Percentiles rank a stretch among this genome's conserved stretches.
phyloP scores from a whole-genome alignment of 768 basidiomycete genomes.

The Trametes coccinea region DNA sequence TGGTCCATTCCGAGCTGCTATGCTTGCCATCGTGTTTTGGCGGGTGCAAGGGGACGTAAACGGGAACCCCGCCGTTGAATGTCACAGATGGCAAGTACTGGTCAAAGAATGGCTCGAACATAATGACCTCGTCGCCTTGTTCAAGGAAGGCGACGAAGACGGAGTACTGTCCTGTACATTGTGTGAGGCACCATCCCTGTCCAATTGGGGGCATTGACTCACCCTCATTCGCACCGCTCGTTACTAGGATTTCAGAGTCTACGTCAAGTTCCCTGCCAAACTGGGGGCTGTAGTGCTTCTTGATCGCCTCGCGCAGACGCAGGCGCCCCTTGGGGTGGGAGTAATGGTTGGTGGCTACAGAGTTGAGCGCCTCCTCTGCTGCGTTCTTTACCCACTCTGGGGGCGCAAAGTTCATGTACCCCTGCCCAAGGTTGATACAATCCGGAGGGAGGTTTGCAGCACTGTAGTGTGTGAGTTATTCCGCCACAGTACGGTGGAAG shows the following conservation, averaged over 20 bases:
- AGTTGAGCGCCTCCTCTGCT: slow-evolving; percentile 65
- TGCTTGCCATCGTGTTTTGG: slow-evolving; percentile 53
- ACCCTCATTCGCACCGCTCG: slow-evolving; percentile 98
- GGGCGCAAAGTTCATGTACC: slow-evolving; percentile 90
- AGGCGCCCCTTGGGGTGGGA: slow-evolving; percentile 89
- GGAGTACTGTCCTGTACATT: slow-evolving; percentile 78
- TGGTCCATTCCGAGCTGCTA: slow-evolving; percentile 79
- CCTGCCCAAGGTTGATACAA: slow-evolving; percentile 92
- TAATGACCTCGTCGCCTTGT: slow-evolving; percentile 93
- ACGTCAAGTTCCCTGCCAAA: slow-evolving; percentile 73
- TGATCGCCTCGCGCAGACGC: slow-evolving; percentile 86
- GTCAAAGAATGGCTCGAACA: slow-evolving; percentile 98
- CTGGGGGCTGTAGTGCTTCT: slow-evolving; percentile 68
- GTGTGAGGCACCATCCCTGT: slow-evolving; percentile 9
- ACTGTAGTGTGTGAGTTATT: slow-evolving; percentile 40
- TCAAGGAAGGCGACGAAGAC: slow-evolving; percentile 92
- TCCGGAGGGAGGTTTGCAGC: slow-evolving; percentile 86
- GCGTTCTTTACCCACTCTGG: slow-evolving; percentile 78
- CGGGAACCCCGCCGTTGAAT: slow-evolving; percentile 91
- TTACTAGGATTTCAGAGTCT: slow-evolving; percentile 88
- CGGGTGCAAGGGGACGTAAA: slow-evolving; percentile 95
- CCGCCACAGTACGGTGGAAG: background rate
- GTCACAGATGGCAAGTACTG: slow-evolving; percentile 92
- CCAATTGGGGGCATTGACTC: slow-evolving; percentile 11
- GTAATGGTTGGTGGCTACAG: slow-evolving; percentile 77